Evolutionary conservation across 2,329 filamentous ascomycete genomes (phyloP), one percentile per base, ranked within the genome.

Genomic region (Neofusicoccum cordaticola): DNA sequence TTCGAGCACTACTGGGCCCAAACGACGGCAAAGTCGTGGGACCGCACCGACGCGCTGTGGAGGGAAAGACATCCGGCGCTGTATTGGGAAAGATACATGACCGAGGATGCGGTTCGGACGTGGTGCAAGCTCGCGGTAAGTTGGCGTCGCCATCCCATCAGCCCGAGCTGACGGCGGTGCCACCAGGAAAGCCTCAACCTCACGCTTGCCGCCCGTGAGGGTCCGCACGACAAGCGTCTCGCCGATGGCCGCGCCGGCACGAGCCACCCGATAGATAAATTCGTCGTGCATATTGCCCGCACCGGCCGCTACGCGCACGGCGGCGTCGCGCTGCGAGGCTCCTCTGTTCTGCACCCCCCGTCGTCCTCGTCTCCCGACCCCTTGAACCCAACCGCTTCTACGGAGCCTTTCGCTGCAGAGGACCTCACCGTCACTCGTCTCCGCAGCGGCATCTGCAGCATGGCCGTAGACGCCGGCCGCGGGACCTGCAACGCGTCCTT

Each of bases 21-120:
- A 6, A 50, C 58, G 8, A 45, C 56, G 27, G 45, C 34, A 11
- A 62, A 51, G 8, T 41, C 45, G 9, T 62, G 58, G 58, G 58
- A 50, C 19, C 58, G 58, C 22, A 34, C 27, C 34, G 58, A 62
- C 47, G 12, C 15, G 8, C 13, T 51, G 4, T 62, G 58, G 58
- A 50, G 35, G 19, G 22, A 51, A 8, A 19, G 35, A 0, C 58
- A 62, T n/a, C 58, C 44, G 1, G 58, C 34, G 2, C 45, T 62
- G 34, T 62, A 51, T 19, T 62, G 58, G 58, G 58, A 62, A 34
- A 50, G 45, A 12, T 62, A 27, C 47, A 62, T 62, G 58, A 62
- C 34, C 22, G 45, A 41, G 13, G 22, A 39, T 47, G 45, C 58
- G 19, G 8, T 62, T 13, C 13, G 19, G 37, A 17, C 58, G 27